These are phyloP conservation scores for Moesziomyces sp. DNA, from an alignment of 1,284 basidiomycete genomes.

Conservation along the genomic window DNA sequence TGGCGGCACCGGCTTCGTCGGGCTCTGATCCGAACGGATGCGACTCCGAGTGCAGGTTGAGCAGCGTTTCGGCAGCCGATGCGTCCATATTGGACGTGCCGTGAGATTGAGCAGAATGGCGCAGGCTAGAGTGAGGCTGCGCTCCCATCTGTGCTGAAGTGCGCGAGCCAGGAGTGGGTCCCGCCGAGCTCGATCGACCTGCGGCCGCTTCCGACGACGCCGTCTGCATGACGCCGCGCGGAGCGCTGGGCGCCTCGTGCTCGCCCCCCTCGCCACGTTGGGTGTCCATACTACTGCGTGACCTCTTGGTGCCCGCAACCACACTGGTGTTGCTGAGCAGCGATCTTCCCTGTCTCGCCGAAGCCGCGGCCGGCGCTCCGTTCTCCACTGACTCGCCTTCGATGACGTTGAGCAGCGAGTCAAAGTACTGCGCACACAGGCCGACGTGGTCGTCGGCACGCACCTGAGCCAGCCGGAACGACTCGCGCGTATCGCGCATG, in stretches of 20 bases:
- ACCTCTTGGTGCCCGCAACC: slow-evolving; percentile 29
- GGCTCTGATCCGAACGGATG: slow-evolving; percentile 7
- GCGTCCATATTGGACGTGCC: slow-evolving; percentile 28
- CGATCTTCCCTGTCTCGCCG: slow-evolving; percentile 15
- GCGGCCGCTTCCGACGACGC: slow-evolving; percentile 1
- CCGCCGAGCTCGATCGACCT: slow-evolving; percentile 13
- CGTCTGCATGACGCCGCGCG: slow-evolving; percentile 10
- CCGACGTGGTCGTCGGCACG: slow-evolving; percentile 40
- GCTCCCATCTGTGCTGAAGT: neutral
- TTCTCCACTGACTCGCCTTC: slow-evolving; percentile 22
- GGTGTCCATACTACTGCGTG: slow-evolving; percentile 24
- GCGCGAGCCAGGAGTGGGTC: slow-evolving; percentile 4
- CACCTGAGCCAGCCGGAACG: slow-evolving; percentile 27
- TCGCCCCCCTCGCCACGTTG: slow-evolving; percentile 1
- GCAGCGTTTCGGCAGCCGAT: slow-evolving; percentile 38
- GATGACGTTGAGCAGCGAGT: slow-evolving; percentile 43
- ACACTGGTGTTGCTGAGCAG: slow-evolving; percentile 15
- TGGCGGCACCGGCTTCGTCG: neutral
- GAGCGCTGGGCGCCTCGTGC: slow-evolving; percentile 1
- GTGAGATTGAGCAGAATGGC: neutral
- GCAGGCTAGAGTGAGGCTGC: neutral
- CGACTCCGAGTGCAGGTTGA: slow-evolving; percentile 38
- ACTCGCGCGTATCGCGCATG: slow-evolving; percentile 42
- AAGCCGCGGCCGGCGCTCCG: neutral
- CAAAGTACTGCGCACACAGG: slow-evolving; percentile 46